Evolutionary conservation across 371 early-diverging fungal species (phyloP), one percentile per base, ranked within the genome.

Genomic region (Syncephalastrum racemosum): DNA sequence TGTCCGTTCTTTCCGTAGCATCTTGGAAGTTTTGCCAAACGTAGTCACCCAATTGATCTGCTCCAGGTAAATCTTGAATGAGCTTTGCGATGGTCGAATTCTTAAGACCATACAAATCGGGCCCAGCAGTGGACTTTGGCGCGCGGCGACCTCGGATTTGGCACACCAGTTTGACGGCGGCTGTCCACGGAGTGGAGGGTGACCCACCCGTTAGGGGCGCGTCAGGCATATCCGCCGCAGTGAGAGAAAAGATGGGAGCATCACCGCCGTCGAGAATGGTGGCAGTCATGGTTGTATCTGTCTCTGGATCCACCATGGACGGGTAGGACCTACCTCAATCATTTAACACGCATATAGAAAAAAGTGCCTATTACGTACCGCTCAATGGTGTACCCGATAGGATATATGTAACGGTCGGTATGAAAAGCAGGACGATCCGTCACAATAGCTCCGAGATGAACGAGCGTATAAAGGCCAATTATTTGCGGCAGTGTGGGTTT

Each of bases 241-340:
- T 10, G 10, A 31, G 1, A 10, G 10, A 31, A 10, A 31, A 31
- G 2, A 31, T 8, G 10, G 36, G 36, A 31, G 36, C 82, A 48
- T 90, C 90, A n/a, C 82, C 85, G 42, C 89, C 91, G 57, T 93
- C 92, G 53, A 87, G 71, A 19, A 96, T 85, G 49, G 73, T 80
- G 58, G 91, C 91, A 1, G 84, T 85, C 61, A 94, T 94, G 4
- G 67, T 76, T 5, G 87, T 83, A 36, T 77, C 73, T 19, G 64
- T 67, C 2, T 70, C 67, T 8, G 86, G 80, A 63, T 92, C 81
- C 12, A 84, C 71, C 77, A 88, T 90, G 64, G 92, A 91, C 62
- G 84, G 81, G 60, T 85, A 94, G 2, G 75, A 61, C 53, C 94
- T 77, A 31, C n/a, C n/a, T n/a, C n/a, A n/a, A n/a, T n/a, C n/a